Percentiles rank a stretch among this genome's conserved stretches.
These are phyloP conservation scores for Selenicereus undatus DNA, from an alignment of 148 eudicot species.

Conservation along the genomic window DNA sequence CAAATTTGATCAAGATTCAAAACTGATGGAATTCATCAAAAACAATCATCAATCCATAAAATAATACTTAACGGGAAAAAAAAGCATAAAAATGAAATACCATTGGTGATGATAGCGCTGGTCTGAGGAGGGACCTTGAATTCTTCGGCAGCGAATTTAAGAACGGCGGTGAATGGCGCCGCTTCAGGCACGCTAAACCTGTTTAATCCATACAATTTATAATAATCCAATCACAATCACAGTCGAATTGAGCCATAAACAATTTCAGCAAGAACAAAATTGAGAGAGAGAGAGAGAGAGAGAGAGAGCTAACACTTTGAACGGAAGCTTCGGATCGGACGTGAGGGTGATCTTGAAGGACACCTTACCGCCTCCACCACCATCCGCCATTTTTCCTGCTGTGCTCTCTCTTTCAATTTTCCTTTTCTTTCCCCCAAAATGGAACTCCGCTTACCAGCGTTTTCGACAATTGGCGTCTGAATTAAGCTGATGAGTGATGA, in stretches of 20 bases:
- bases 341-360: conserved; percentile 91
- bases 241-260: neutral
- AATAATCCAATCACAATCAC: neutral
- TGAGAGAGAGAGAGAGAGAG: neutral
- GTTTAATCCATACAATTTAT: neutral
- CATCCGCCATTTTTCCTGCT: conserved; percentile 47
- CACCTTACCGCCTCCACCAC: conserved; percentile 75
- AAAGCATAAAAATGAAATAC: conserved; percentile 23
- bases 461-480: neutral
- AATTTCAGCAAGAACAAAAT: neutral
- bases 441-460: neutral
- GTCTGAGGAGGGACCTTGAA: conserved; percentile 99
- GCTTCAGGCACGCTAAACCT: conserved; percentile 97
- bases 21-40: neutral
- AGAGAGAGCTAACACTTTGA: conserved; percentile 68
- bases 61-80: neutral
- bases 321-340: conserved; percentile 93
- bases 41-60: neutral
- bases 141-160: conserved; percentile 97
- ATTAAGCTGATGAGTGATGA: neutral
- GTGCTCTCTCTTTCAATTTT: neutral
- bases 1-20: neutral
- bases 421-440: neutral
- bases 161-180: conserved; percentile 93
- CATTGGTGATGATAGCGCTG: conserved; percentile 95